Conservation (phyloP, 2,329 filamentous ascomycete genomes). For the Colletotrichum tofieldiae region DNA sequence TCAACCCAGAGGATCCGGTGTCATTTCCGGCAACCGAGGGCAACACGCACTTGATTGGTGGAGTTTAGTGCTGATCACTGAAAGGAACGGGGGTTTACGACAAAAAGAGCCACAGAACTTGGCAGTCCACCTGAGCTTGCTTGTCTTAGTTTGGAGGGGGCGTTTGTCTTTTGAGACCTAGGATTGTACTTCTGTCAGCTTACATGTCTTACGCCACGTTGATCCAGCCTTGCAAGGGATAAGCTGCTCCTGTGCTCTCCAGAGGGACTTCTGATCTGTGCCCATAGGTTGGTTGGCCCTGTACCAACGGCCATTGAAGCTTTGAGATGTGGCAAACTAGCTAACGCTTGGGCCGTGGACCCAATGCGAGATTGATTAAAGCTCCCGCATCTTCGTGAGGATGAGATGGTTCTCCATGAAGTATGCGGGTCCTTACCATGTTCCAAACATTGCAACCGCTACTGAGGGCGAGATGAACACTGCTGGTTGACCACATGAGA, state of each 20-base stretch:
- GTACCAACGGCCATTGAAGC: neutral
- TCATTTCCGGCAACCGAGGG: neutral
- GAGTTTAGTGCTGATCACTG: constrained; percentile 21
- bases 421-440: too few relatives aligned
- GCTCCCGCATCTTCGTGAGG: too few relatives aligned
- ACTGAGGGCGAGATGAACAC: neutral
- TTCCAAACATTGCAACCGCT: too few relatives aligned
- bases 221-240: neutral
- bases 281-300: neutral
- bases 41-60: neutral
- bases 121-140: neutral
- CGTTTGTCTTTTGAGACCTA: neutral
- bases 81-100: neutral
- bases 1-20: neutral
- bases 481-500: neutral
- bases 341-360: neutral
- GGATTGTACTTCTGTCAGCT: constrained; percentile 18
- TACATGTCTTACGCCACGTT: constrained; percentile 1
- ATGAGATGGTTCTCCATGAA: too few relatives aligned
- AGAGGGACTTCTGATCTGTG: neutral
- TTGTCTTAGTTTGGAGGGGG: neutral
- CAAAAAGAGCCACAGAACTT: constrained; percentile 17
- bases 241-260: neutral
- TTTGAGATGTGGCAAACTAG: neutral
- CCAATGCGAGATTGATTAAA: neutral